Conservation (phyloP, 176 grass and related monocot species). For the Avena sativa region DNA sequence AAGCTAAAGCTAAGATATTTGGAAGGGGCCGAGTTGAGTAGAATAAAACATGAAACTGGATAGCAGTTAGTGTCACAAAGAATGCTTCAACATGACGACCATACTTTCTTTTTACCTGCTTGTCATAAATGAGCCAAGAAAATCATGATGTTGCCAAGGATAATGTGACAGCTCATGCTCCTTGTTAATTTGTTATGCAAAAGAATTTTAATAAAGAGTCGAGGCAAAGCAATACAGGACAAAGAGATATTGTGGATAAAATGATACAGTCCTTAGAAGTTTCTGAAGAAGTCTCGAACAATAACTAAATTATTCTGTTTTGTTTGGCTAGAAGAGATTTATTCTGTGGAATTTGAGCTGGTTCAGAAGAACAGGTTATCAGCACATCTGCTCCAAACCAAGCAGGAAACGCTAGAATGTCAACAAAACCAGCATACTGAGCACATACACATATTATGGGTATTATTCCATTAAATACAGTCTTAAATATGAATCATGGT, state of each 20-base stretch:
- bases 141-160: constrained; percentile 35
- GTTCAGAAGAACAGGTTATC: neutral
- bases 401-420: neutral
- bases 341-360: neutral
- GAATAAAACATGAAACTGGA: constrained; percentile 90
- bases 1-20: constrained; percentile 91
- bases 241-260: neutral
- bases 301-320: constrained; percentile 13
- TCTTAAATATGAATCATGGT: constrained; percentile 3
- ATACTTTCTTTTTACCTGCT: constrained; percentile 84
- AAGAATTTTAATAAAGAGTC: neutral
- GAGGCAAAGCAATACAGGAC: constrained; percentile 8
- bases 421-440: constrained; percentile 5
- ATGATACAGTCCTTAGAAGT: neutral
- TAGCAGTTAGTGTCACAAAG: constrained; percentile 74
- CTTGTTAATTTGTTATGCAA: neutral
- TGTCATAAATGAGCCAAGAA: constrained; percentile 16
- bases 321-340: constrained; percentile 1
- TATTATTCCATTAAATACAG: neutral
- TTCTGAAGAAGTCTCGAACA: neutral
- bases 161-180: constrained; percentile 6
- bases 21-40: constrained; percentile 95
- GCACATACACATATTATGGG: neutral
- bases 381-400: neutral
- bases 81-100: constrained; percentile 78